Base-by-base conservation (phyloP, 2,329 filamentous ascomycete species). In the Microsporum ferrugineum region DNA sequence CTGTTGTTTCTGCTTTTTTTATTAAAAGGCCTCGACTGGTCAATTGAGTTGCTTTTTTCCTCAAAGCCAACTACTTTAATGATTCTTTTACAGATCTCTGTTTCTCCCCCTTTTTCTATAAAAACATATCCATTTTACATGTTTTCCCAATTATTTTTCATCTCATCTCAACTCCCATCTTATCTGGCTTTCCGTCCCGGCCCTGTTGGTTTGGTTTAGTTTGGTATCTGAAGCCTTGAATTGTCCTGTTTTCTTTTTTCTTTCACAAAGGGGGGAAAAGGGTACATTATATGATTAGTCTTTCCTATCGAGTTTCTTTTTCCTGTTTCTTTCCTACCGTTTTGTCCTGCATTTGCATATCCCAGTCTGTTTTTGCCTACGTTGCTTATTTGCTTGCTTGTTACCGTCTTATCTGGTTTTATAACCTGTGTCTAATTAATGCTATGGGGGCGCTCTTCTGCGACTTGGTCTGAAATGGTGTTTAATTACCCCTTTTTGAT, bases 281-380 rank as follows among this genome's bases (percentile, higher is more conserved):
- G 60, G 53, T 62, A 57, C 59, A 60, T 63, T 58, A 62, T 61
- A 58, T 51, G 60, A 62, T 62, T 57, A n/a, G 58, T 55, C 27
- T 36, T 55, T 55, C 23, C 49, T 59, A 59, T 55, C 60, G 43
- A 43, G 29, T 57, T 43, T 43, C 36, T 64, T 63, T 39, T 57
- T 53, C 60, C 14, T 51, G 53, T 61, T 61, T 39, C 33, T 27
- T 51, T 63, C 45, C 57, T 61, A 45, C 41, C 17, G 17, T 58
- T 53, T 60, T 56, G 38, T 31, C 27, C 10, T 53, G 51, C 57
- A 36, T 59, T 60, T 62, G 38, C 43, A 33, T 59, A 55, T 14
- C 58, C 8, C 5, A 34, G 29, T 47, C 45, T 61, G 29, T 58
- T 58, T 47, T 31, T 60, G 7, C 14, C 33, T 31, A 43, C 14